A percentile compares a stretch with the other conserved stretches of the same genome.
These are phyloP conservation scores for Colletotrichum theobromicola DNA, from an alignment of 2,329 filamentous ascomycete species.

Conservation along the genomic window DNA sequence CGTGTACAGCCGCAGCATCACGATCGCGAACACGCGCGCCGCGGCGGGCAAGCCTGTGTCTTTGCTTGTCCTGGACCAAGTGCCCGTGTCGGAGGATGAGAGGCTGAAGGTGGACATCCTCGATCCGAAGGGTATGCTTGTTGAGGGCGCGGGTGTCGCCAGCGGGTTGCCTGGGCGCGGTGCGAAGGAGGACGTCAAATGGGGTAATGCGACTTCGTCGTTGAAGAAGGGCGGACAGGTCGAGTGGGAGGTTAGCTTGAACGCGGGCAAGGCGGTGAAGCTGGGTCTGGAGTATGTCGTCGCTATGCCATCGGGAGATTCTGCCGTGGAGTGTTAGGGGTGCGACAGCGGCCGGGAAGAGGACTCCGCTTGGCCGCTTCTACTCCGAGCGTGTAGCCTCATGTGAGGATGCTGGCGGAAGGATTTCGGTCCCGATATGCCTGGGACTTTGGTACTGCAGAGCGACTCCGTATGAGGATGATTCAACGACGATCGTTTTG, in stretches of 20 bases:
- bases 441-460: neutral
- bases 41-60: conserved; percentile 41
- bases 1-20: conserved; percentile 53
- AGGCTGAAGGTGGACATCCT: conserved; percentile 56
- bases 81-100: conserved; percentile 68
- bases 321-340: conserved; percentile 32
- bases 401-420: neutral
- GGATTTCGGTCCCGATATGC: neutral
- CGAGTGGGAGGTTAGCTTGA: conserved; percentile 62
- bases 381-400: neutral
- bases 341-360: neutral
- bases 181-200: conserved; percentile 41
- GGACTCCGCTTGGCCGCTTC: neutral
- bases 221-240: conserved; percentile 64
- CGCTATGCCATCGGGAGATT: conserved; percentile 57
- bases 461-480: neutral
- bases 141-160: conserved; percentile 40
- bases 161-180: conserved; percentile 37
- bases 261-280: conserved; percentile 61
- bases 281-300: conserved; percentile 68
- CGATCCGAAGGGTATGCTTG: conserved; percentile 50
- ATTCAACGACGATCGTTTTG: neutral
- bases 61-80: conserved; percentile 62
- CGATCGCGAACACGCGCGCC: conserved; percentile 55
- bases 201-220: conserved; percentile 59